Evolutionary conservation across 73 alveolate species (phyloP), one percentile per base, ranked within the genome.

Genomic region (Effrenium voratum): DNA sequence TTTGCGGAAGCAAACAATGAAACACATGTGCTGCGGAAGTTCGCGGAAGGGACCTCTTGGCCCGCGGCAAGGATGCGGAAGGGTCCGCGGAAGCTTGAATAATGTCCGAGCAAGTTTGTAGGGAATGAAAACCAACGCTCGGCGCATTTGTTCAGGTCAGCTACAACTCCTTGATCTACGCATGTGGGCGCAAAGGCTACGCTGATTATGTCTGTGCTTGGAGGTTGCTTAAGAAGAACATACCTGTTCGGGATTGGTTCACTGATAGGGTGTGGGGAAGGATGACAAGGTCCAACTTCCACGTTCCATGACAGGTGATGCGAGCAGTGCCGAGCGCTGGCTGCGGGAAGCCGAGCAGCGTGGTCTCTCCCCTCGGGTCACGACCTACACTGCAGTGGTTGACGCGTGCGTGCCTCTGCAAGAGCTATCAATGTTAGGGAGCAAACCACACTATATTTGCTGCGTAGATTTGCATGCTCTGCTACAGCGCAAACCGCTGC

Each of bases 141-240:
- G n/a, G n/a, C n/a, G 15, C 73, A 68, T 34, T 13, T 5, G 1
- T 15, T 2, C 15, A 86, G 95, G 95, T 91, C 32, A 91, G 98
- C 90, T 91, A 91, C 98, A 91, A 91, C 90, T 91, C 98, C 44
- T 79, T 91, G 36, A 91, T 91, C 98, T 91, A 91, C 41, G 98
- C 98, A 1, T 91, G 98, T 28, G 98, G 98, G 59, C 98, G 98
- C 60, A 91, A 72, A 72, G 98, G 98, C 79, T 24, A 24, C 44
- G 72, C 15, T 34, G 34, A n/a, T 24, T 28, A 47, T 28, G 32
- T 38, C n/a, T 16, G 22, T 34, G 6, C 1, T 13, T n/a, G 79
- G 79, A 10, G 24, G 60, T 19, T 16, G n/a, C 16, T 0, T 3
- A 22, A 41, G 86, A 41, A 0, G 13, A 30, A 32, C 72, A 57